phyloP scores from a whole-genome alignment of 768 basidiomycete genomes.

The Lactarius tabidus region DNA sequence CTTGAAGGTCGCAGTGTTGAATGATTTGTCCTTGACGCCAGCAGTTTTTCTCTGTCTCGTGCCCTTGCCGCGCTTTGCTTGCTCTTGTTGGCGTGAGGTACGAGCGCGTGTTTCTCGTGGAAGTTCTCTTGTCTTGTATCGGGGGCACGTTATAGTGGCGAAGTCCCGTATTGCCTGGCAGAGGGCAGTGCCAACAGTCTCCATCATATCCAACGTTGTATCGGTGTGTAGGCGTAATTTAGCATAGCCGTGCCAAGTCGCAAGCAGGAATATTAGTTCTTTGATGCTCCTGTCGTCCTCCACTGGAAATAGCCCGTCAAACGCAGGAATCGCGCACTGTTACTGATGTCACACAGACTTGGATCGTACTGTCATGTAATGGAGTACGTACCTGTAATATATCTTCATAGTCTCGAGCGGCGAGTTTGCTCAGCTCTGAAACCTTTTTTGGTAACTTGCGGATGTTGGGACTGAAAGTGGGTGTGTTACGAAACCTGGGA shows the following conservation, averaged over 20 bases:
- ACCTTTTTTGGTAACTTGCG: background rate
- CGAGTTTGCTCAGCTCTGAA: background rate
- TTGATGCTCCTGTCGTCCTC: constrained; percentile 41
- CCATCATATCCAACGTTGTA: background rate
- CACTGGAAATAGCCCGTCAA: constrained; percentile 26
- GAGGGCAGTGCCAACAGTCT: background rate
- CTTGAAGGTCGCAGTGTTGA: no score
- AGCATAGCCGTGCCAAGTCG: background rate
- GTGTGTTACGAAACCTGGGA: no score
- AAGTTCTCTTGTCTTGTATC: background rate
- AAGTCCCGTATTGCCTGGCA: background rate
- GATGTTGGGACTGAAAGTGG: no score
- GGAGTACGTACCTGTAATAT: background rate
- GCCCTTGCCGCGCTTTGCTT: no score
- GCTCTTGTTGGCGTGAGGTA: no score
- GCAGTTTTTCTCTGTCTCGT: no score
- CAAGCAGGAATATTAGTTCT: constrained; percentile 15
- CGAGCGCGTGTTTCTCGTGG: background rate
- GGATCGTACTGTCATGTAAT: no score
- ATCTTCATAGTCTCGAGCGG: background rate
- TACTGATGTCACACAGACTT: no score
- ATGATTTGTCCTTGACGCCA: no score
- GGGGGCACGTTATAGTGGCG: background rate
- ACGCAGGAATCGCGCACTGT: background rate
- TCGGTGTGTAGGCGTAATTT: background rate